phyloP scores from a whole-genome alignment of 1,284 basidiomycete species.

The Ustilago tritici region DNA sequence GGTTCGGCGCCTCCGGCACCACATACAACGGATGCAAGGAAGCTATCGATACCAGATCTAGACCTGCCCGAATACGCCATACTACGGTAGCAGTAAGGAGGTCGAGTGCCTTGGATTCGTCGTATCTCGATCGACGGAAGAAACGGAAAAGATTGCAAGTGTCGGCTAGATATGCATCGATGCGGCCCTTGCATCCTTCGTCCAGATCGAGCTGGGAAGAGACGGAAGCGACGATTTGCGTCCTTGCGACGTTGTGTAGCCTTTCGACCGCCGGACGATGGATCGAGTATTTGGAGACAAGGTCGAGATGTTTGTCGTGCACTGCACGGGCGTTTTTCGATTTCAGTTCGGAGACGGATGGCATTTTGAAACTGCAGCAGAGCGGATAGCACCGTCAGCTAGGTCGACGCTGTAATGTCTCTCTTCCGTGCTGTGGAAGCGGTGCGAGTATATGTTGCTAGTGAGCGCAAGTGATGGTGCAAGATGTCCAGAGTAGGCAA shows the following conservation, averaged over 20 bases:
- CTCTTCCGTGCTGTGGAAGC: too few relatives aligned
- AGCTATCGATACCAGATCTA: constrained; percentile 53
- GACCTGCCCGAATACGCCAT: constrained; percentile 62
- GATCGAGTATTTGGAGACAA: constrained; percentile 31
- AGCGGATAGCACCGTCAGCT: neutral
- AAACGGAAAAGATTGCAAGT: constrained; percentile 61
- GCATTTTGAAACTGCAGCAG: constrained; percentile 15
- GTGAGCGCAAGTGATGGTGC: neutral
- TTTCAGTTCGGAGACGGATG: constrained; percentile 26
- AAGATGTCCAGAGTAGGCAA: neutral
- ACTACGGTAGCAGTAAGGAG: constrained; percentile 49
- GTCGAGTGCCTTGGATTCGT: constrained; percentile 38
- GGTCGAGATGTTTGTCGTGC: constrained; percentile 50
- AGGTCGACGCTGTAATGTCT: neutral
- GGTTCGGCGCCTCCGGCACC: constrained; percentile 44
- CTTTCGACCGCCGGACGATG: constrained; percentile 19
- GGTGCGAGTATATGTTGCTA: neutral
- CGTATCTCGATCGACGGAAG: constrained; percentile 52
- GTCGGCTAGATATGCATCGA: constrained; percentile 38
- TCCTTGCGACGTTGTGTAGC: constrained; percentile 32
- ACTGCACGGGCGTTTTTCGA: constrained; percentile 50
- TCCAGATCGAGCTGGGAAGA: constrained; percentile 34
- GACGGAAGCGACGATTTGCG: constrained; percentile 38
- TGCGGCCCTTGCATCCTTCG: constrained; percentile 36
- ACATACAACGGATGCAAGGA: constrained; percentile 64